These are phyloP conservation scores for Tanacetum coccineum DNA, from an alignment of 129 eudicot species.

Conservation along the genomic window DNA sequence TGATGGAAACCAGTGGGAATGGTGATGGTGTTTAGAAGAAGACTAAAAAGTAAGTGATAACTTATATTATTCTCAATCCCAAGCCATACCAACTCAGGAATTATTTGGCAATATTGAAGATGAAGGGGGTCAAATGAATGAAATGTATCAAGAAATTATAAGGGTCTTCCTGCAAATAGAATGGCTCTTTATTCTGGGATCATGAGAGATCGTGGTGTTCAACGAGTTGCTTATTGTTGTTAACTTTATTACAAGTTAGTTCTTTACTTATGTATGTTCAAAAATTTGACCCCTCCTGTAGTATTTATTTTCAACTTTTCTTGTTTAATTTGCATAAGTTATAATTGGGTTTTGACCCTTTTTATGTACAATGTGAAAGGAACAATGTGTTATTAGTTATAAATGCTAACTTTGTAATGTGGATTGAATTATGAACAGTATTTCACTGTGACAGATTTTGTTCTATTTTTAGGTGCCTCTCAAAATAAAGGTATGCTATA, in stretches of 20 bases:
- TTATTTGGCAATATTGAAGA: slow-evolving; percentile 18
- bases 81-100: neutral
- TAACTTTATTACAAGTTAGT: slow-evolving; percentile 24
- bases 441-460: neutral
- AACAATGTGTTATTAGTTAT: slow-evolving; percentile 14
- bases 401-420: slow-evolving; percentile 12
- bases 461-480: no score
- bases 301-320: neutral
- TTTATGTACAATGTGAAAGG: slow-evolving; percentile 15
- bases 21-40: slow-evolving; percentile 69
- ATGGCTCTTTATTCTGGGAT: slow-evolving; percentile 81
- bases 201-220: slow-evolving; percentile 63
- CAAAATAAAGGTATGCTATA: no score
- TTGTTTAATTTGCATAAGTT: slow-evolving; percentile 14
- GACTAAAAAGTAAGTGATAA: slow-evolving; percentile 26
- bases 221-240: slow-evolving; percentile 49
- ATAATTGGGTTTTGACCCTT: slow-evolving; percentile 10
- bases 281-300: slow-evolving; percentile 21
- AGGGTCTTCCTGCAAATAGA: slow-evolving; percentile 70
- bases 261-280: slow-evolving; percentile 12
- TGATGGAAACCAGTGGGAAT: slow-evolving; percentile 76
- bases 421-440: neutral
- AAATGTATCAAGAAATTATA: slow-evolving; percentile 16
- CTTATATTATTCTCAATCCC: no score
- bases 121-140: slow-evolving; percentile 27